A percentile compares a stretch with the other conserved stretches of the same genome.
Conservation (phyloP, 306 rosid species). For the Casuarina cunninghamiana region DNA sequence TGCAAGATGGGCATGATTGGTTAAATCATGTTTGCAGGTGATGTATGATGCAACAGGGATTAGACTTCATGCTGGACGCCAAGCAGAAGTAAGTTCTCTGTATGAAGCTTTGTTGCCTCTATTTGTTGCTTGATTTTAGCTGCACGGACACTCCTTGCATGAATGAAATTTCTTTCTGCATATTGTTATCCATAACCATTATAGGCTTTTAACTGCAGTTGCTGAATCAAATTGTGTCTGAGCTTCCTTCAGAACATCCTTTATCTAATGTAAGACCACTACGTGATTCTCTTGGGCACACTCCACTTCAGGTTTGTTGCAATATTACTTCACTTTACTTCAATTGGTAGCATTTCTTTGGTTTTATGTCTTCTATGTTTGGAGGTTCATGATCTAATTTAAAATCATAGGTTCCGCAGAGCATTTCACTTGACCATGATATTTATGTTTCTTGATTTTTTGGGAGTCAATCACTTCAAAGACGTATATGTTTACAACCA, state of each 20-base stretch:
- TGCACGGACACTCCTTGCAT: slow-evolving; percentile 4
- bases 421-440: neutral
- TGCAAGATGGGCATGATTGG: slow-evolving; percentile 22
- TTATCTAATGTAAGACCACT: slow-evolving; percentile 68
- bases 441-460: no score
- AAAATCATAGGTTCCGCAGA: neutral
- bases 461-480: neutral
- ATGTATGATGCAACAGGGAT: slow-evolving; percentile 98
- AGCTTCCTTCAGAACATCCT: slow-evolving; percentile 91
- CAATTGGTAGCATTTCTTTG: slow-evolving; percentile 14
- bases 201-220: slow-evolving; percentile 52
- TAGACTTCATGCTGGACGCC: slow-evolving; percentile 95
- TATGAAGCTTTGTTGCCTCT: slow-evolving; percentile 7
- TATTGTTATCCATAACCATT: slow-evolving; percentile 19
- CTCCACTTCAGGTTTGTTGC: slow-evolving; percentile 80
- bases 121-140: slow-evolving; percentile 5
- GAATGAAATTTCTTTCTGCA: slow-evolving; percentile 12
- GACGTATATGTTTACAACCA: neutral
- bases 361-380: slow-evolving; percentile 4
- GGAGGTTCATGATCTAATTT: neutral
- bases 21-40: slow-evolving; percentile 50
- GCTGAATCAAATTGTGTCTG: slow-evolving; percentile 94
- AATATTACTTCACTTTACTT: slow-evolving; percentile 18
- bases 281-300: slow-evolving; percentile 95
- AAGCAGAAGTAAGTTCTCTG: slow-evolving; percentile 78